Evolutionary conservation across 202 grass and related monocot genomes (phyloP), one percentile per base, ranked within the genome.

Genomic region (Bolboschoenoplectus hybrid): DNA sequence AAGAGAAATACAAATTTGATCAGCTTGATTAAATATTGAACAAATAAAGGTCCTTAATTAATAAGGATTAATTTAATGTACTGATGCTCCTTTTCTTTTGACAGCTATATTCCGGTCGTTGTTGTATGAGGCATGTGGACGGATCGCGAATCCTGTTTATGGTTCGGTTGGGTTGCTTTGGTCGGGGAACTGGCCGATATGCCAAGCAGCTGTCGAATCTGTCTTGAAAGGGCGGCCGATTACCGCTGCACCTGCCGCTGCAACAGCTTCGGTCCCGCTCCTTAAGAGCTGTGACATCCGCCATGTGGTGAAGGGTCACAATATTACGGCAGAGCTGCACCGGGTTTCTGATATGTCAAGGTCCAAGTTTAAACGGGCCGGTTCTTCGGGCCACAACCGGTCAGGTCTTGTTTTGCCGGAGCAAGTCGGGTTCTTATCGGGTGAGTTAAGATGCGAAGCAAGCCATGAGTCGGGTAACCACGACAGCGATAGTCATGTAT

Each of bases 161-260:
- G 92, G 92, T 3, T 94, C 92, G 1, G 92, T 94, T 4, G 92
- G 92, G 2, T 62, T 94, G 63, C 88, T 94, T n/a, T 94, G 90
- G 92, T 88, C 92, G 0, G 90, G 92, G 3, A 91, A 90, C 88
- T 94, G 92, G 92, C 76, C 74, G 84, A 74, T 88, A 7, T 94
- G 88, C 84, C 92, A 94, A 32, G 13, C 83, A 70, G 90, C 92
- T 78, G 92, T 92, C 39, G 88, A 94, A 47, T 67, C 88, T 0
- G 87, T 95, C 62, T 82, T 95, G 11, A 88, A 86, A 78, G 93
- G 93, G 26, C 20, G 35, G 34, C 93, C 91, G 0, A 84, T 93
- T 61, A 20, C 85, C n/a, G 78, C 79, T 56, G 69, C 86, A 3
- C 86, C 89, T 45, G 52, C 81, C 0, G 55, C 85, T 7, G 40